Base-by-base conservation (phyloP, 441 rosid genomes). In the Breynia disticha region DNA sequence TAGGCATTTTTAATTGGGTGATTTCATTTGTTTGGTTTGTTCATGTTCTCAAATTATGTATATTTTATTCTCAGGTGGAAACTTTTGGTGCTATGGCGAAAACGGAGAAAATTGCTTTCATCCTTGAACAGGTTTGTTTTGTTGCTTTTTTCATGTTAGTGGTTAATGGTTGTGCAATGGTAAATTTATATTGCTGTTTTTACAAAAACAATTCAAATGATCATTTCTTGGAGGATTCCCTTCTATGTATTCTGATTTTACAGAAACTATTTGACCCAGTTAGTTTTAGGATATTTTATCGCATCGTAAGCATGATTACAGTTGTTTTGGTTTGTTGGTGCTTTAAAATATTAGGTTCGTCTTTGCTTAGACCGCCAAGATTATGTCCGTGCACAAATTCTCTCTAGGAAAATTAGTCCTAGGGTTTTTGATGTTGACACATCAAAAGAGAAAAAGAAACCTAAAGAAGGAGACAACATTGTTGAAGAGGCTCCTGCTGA, bases 41-140 rank as follows among this genome's bases (percentile, higher is more conserved):
- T 51, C 42, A 16, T 1, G 8, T 46, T 51, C 32, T 19, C 7
- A 50, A 15, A 20, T 19, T 37, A 8, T 58, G 12, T 42, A 21
- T 14, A 2, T 16, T 22, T 7, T 2, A 49, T 9, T 19, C 0
- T 19, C 78, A 89, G 97, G 99, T 93, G 71, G 99, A 93, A 72
- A 93, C 97, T 22, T 93, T 93, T 82, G 95, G 97, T 49, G 94
- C 97, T 21, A 89, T 93, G 99, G 99, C 96, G 14, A 93, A 89
- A 73, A 87, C 97, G 32, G 99, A 93, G 81, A 93, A 89, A 79
- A 89, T 93, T 59, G 96, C 97, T 3, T 87, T 89, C 69, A 93
- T 93, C 65, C 99, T 93, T 51, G 97, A 89, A 67, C 99, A 93
- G 74, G 99, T 93, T 75, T 20, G 73, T 55, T 19, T 48, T 52